phyloP scores from a whole-genome alignment of 2,329 filamentous ascomycete genomes.

The Diaporthe citri region DNA sequence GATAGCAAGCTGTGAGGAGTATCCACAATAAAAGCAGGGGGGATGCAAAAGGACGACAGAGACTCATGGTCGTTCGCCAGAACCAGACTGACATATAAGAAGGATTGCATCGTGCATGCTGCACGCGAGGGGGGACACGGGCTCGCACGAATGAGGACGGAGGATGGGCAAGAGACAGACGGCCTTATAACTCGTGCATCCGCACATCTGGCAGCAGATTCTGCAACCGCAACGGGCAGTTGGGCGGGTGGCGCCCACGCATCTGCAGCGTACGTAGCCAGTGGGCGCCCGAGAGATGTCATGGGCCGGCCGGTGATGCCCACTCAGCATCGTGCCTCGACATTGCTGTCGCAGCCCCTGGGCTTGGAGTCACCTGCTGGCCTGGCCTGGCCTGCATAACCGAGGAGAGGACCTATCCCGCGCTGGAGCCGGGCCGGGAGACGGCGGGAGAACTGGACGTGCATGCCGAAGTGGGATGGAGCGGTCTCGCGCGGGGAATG shows the following conservation, averaged over 20 bases:
- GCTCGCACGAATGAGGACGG: constrained; percentile 9
- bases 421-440: constrained; percentile 21
- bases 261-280: constrained; percentile 1
- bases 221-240: neutral
- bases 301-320: neutral
- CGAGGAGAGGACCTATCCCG: constrained; percentile 17
- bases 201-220: constrained; percentile 13
- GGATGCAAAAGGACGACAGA: neutral
- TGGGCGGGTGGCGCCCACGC: constrained; percentile 12
- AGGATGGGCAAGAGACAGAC: neutral
- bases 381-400: neutral
- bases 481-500: constrained; percentile 13
- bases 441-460: constrained; percentile 24
- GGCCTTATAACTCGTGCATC: neutral
- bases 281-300: neutral
- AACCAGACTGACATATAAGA: neutral
- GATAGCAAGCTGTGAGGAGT: neutral
- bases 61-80: neutral
- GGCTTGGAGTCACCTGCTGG: constrained; percentile 1
- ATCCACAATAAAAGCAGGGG: neutral
- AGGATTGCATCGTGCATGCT: neutral
- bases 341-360: constrained; percentile 3
- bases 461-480: constrained; percentile 26
- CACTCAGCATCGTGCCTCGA: neutral
- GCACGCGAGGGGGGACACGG: neutral